Conservation (phyloP, 345 rosid species). For the Eucalyptus microcorys region DNA sequence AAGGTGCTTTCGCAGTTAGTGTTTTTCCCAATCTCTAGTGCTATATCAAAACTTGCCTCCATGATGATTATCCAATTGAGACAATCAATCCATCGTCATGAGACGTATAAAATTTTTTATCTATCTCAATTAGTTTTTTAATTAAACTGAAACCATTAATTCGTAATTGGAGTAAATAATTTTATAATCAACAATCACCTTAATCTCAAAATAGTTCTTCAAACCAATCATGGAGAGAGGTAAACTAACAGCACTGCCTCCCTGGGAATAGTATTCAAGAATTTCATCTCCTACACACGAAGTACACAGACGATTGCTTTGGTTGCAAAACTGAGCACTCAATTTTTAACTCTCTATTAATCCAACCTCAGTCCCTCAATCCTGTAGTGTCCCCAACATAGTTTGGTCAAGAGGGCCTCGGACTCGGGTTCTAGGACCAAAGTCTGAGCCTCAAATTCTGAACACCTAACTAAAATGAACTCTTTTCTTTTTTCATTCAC, state of each 20-base stretch:
- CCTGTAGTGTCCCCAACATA: not conserved
- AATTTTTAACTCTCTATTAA: not conserved
- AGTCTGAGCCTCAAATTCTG: not conserved
- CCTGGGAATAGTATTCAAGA: not conserved
- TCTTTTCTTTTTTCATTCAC: not conserved
- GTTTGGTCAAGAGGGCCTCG: not conserved
- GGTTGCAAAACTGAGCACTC: not conserved
- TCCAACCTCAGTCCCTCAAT: not conserved
- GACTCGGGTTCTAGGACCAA: not conserved
- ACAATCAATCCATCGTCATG: not conserved
- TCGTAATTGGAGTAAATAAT: not conserved
- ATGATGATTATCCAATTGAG: not conserved
- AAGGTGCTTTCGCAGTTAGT: not conserved
- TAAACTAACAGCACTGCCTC: not conserved
- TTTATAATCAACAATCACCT: not conserved
- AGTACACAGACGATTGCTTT: not conserved
- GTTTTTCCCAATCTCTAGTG: not conserved
- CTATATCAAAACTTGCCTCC: not conserved
- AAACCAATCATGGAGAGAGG: not conserved
- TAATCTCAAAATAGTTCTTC: not conserved
- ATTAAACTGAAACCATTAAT: not conserved
- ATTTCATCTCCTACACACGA: not conserved
- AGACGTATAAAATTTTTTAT: not conserved
- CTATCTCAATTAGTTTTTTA: not conserved
- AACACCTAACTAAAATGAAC: not conserved